Evolutionary conservation across 2,329 filamentous ascomycete genomes (phyloP), one percentile per base, ranked within the genome.

Genomic region (Botryotinia narcissicola): DNA sequence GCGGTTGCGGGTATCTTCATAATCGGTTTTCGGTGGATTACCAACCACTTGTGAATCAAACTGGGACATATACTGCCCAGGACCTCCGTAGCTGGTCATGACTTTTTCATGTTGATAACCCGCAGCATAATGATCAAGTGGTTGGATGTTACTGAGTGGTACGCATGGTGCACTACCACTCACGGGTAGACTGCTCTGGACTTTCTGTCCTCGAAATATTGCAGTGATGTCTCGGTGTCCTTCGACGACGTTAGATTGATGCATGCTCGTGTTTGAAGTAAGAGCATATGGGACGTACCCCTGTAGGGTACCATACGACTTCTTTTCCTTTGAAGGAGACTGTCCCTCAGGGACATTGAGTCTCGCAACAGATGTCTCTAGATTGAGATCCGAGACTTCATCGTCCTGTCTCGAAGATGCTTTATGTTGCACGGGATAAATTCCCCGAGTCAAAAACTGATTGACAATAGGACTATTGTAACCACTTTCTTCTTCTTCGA

Each of bases 291-390:
- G 51, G 4, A 8, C 0, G 9, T 29, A 18, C 3, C 12, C 6
- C 5, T 57, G 6, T 0, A 29, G 51, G 0, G n/a, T 4, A 9
- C n/a, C 51, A 9, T 57, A 57, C 0, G 14, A 32, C 0, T 18
- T 54, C 6, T 16, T 57, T 0, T 14, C n/a, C n/a, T 29, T 57
- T 0, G 51, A 57, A 2, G n/a, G 14, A 18, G 51, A 32, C 0
- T 6, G 1, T 0, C 0, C 0, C 1, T 57, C 51, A 0, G 29
- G 2, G 51, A 57, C 0, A 8, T 32, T 29, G 0, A 29, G 5
- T 18, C n/a, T 1, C n/a, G 14, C n/a, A 29, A 57, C 0, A 32
- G 51, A 57, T 9, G 6, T 57, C 51, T 4, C 51, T 2, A 57
- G 14, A 32, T 57, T 7, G 1, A 57, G 51, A 29, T 18, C 6